Conservation (phyloP, 805 yeast species). For the Kuraishia floccosa region DNA sequence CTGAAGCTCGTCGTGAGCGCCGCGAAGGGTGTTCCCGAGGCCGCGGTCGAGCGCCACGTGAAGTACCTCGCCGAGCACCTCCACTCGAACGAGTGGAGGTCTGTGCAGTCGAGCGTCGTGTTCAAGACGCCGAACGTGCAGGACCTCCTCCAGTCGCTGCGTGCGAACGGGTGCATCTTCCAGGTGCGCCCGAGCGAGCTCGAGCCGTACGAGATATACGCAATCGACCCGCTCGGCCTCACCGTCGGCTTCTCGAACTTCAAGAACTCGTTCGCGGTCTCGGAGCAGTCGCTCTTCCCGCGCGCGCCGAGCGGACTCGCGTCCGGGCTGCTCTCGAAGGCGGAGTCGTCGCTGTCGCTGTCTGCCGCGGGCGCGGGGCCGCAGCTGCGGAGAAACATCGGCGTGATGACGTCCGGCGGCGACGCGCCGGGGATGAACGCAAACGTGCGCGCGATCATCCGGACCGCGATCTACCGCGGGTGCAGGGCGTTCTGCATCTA, state of each 20-base stretch:
- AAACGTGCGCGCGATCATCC: constrained; percentile 87
- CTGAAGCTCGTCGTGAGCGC: constrained; percentile 15
- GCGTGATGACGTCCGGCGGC: constrained; percentile 98
- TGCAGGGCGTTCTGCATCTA: constrained; percentile 88
- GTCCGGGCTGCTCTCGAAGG: not conserved
- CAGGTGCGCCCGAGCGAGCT: constrained; percentile 65
- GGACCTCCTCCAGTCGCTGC: constrained; percentile 22
- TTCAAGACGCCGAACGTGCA: constrained; percentile 32
- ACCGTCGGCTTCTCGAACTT: constrained; percentile 69
- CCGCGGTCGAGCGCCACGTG: constrained; percentile 13
- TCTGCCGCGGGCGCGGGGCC: constrained; percentile 4
- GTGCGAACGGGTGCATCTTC: constrained; percentile 19
- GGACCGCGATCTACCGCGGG: constrained; percentile 78
- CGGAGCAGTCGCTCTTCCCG: constrained; percentile 2
- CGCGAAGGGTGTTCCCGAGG: constrained; percentile 3
- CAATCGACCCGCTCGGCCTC: constrained; percentile 76
- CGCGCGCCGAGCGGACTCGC: not conserved
- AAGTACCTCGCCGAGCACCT: constrained; percentile 15
- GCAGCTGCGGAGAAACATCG: constrained; percentile 46
- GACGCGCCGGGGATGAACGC: constrained; percentile 99
- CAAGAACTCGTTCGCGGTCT: constrained; percentile 36
- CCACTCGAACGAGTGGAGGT: constrained; percentile 35
- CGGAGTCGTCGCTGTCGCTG: constrained; percentile 4
- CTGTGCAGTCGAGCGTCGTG: constrained; percentile 29
- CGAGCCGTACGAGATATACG: constrained; percentile 65